Conservation (phyloP, 2,329 filamentous ascomycete genomes). For the Clonostachys byssicola region DNA sequence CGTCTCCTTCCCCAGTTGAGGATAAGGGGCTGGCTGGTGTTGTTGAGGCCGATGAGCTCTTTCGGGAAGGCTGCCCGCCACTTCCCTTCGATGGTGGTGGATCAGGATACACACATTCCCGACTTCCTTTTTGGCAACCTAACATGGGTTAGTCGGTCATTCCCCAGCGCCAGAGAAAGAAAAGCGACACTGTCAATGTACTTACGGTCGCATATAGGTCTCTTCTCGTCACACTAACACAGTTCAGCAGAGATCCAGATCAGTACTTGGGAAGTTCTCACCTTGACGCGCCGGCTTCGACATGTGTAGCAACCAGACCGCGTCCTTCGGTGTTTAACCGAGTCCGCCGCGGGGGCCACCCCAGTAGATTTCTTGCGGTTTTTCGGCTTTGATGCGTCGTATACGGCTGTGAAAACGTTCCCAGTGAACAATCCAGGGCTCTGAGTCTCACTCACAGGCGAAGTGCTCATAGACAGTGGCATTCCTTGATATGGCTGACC, state of each 20-base stretch:
- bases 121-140: slow-evolving; percentile 88
- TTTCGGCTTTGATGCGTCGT: slow-evolving; percentile 15
- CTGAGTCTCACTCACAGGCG: too few species aligned
- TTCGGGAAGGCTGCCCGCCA: slow-evolving; percentile 11
- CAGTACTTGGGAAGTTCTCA: slow-evolving; percentile 22
- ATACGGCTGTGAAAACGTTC: not conserved
- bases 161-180: slow-evolving; percentile 1
- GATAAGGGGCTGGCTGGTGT: slow-evolving; percentile 39
- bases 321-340: slow-evolving; percentile 89
- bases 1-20: slow-evolving; percentile 48
- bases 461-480: slow-evolving; percentile 8
- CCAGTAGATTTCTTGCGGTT: slow-evolving; percentile 43
- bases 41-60: slow-evolving; percentile 8
- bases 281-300: slow-evolving; percentile 80
- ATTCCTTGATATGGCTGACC: not conserved
- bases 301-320: slow-evolving; percentile 93
- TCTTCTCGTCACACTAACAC: slow-evolving; percentile 81
- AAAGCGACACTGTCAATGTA: slow-evolving; percentile 1
- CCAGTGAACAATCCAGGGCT: too few species aligned
- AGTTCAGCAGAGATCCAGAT: not conserved
- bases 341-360: slow-evolving; percentile 32
- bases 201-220: slow-evolving; percentile 79
- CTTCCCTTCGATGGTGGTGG: slow-evolving; percentile 41
- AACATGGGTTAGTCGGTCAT: not conserved
- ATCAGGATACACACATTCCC: slow-evolving; percentile 89